Base-by-base conservation (phyloP, 495 filamentous ascomycete species). In the Glarea lozoyensis region DNA sequence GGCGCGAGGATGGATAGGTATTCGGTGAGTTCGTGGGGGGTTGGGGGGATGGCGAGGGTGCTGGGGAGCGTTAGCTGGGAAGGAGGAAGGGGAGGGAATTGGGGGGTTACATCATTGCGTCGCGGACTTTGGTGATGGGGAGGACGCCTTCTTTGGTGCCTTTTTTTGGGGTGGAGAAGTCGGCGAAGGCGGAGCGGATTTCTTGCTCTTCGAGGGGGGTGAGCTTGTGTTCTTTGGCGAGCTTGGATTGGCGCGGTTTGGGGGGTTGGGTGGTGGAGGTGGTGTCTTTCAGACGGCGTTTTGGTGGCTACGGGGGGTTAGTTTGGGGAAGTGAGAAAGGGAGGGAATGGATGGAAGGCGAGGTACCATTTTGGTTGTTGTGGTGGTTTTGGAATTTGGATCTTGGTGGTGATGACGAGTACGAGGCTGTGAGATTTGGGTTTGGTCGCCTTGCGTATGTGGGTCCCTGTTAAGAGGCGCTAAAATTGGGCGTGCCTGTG, bases 151-250 rank as follows among this genome's bases (percentile, higher is more conserved):
- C 75, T 43, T 81, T 79, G 49, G 85, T 78, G 46, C 74, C 71
- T 2, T 76, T 69, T 55, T 78, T 77, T 23, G 79, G 74, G 40
- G 82, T 72, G 1, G 84, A 64, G 61, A 96, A 98, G 13, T 96
- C 70, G 22, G 72, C 63, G 63, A 92, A 98, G 12, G 88, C 88
- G 61, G 94, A 88, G 53, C 77, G 77, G 53, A 98, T 94, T 60
- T 95, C 87, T 50, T 73, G 68, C 58, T 98, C 92, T 66, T 95
- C 82, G 37, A 78, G 76, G 16, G 76, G 78, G 20, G 78, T 81
- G 60, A 98, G 79, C 59, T 84, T 75, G 69, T 96, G 78, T 49
- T 92, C 85, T 60, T 85, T 85, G 2, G 89, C 88, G 46, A 94
- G 84, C 58, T 87, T 90, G 51, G 88, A 94, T 50, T 72, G 76